Evolutionary conservation across 805 yeast genomes (phyloP).

Genomic region (Saturnispora hagleri): DNA sequence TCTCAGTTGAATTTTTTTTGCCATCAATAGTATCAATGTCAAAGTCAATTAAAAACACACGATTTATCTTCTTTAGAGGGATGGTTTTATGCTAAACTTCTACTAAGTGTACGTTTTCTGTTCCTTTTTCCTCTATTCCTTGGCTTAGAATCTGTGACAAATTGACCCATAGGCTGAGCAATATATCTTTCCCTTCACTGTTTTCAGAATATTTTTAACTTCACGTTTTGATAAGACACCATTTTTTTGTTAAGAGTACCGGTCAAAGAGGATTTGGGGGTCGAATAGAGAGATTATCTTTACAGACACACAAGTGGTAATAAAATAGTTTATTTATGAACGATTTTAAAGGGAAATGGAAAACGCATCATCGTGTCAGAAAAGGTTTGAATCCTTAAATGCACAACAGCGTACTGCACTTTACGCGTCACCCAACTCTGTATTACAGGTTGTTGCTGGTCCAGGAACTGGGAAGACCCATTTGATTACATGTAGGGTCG

Average conservation of each 20-base stretch:
- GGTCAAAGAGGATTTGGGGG: neutral
- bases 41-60: neutral
- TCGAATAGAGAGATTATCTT: neutral
- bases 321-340: neutral
- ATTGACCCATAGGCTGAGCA: neutral
- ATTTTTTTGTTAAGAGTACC: neutral
- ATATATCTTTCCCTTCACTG: neutral
- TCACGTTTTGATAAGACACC: neutral
- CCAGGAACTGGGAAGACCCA: slow-evolving; percentile 75
- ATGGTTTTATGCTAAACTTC: too few relatives aligned
- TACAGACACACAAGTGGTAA: neutral
- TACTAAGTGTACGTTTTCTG: too few relatives aligned
- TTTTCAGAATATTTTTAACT: neutral
- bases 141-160: neutral
- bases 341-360: neutral
- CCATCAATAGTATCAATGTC: neutral
- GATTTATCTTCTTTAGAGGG: too few relatives aligned
- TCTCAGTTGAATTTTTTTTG: neutral
- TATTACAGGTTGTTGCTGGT: slow-evolving; percentile 47
- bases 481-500: slow-evolving; percentile 73
- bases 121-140: too few relatives aligned
- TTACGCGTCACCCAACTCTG: slow-evolving; percentile 29
- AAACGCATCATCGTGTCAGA: neutral
- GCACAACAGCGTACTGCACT: slow-evolving; percentile 36
- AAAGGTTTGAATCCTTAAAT: slow-evolving; percentile 26